Evolutionary conservation across 345 rosid species (phyloP), one percentile per base, ranked within the genome.

Genomic region (Corymbia maculata): DNA sequence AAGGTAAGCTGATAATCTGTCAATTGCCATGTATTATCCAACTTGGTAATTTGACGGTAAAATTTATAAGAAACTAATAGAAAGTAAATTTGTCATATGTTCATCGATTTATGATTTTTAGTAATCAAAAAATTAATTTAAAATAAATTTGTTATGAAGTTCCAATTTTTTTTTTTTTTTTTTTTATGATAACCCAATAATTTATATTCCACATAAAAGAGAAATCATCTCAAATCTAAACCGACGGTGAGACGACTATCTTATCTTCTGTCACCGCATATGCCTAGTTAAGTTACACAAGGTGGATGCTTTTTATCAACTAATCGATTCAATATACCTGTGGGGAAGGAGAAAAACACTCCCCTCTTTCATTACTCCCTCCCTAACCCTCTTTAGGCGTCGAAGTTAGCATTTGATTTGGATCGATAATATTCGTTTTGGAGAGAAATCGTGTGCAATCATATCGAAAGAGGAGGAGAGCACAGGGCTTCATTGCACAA

Each of bases 41-140:
- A 52, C 16, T 15, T 14, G 2, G 17, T 6, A 51, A 51, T 51
- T 51, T 51, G 16, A 51, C 13, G 52, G 5, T 4, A 50, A 50
- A 50, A 50, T 50, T 50, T 50, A 52, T 7, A 0, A 0, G 0
- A 55, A 21, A 21, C 2, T 55, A 21, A 55, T 19, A 0, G 4
- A 55, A 0, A 55, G 6, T 21, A 55, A 3, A 55, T 55, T 22
- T 22, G 1, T 55, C 1, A 55, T 0, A 0, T 1, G 9, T 9
- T 21, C 21, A 55, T 0, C 28, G 8, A 2, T 22, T 55, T 22
- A 55, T 9, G 9, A 55, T 22, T 22, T 55, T 0, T 55, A 55
- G 22, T 55, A 21, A 8, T 22, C 8, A 55, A 21, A 52, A n/a
- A 53, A 53, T 17, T 7, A 1, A 0, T 53, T 53, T 55, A 11